phyloP scores from a whole-genome alignment of 2,329 filamentous ascomycete species.

The Cladosporium phlei region DNA sequence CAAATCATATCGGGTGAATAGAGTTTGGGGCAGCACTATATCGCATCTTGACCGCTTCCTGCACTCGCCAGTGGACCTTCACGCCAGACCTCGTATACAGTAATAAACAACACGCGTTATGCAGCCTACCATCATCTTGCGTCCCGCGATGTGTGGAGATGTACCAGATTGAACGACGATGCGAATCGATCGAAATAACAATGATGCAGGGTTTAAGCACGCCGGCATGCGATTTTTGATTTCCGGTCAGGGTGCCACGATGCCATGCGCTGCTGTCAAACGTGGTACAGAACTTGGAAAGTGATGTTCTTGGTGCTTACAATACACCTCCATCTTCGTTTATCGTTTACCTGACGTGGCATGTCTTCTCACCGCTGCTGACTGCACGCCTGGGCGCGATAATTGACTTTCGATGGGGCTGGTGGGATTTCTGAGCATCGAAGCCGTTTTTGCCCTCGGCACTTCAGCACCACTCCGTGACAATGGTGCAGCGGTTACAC shows the following conservation, averaged over 20 bases:
- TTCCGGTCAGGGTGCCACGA: background rate
- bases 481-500: constrained; percentile 3
- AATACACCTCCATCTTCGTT: no score
- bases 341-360: constrained; percentile 6
- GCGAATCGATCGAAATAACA: no score
- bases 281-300: no score
- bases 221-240: background rate
- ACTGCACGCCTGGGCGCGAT: no score
- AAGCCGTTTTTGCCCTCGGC: no score
- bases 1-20: no score
- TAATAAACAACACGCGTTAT: background rate
- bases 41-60: constrained; percentile 5
- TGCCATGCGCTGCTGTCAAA: no score
- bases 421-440: no score
- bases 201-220: background rate
- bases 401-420: no score
- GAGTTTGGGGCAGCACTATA: constrained; percentile 7
- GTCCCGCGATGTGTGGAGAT: background rate
- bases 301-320: no score
- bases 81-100: background rate
- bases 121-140: constrained; percentile 3
- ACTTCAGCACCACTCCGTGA: no score
- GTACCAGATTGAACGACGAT: no score
- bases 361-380: constrained; percentile 7
- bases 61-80: background rate